Base-by-base conservation (phyloP, 345 rosid species). In the Moricandia moricandioides region DNA sequence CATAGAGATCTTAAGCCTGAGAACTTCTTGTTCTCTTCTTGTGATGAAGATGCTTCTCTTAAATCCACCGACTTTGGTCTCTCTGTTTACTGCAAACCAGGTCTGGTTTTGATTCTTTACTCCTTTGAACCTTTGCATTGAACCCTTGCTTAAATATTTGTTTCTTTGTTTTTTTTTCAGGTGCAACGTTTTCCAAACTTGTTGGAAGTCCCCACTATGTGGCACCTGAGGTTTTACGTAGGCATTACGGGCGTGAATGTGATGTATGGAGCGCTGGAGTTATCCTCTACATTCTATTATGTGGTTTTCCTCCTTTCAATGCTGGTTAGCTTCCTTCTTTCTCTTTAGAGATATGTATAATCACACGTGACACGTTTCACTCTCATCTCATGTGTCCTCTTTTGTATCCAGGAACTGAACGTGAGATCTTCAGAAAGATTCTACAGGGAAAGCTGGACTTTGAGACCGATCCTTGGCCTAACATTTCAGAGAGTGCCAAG, bases 241-340 rank as follows among this genome's bases (percentile, higher is more conserved):
- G 84, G 74, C 83, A 82, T 66, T 90, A 90, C 43, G 89, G 92
- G 8, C 87, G 73, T 17, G 91, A 90, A 81, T 76, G 88, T 59
- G 96, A 90, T 55, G 89, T 90, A 12, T 90, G 96, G 96, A 90
- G 96, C 60, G 96, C 91, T 33, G 96, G 96, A 56, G 85, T 90
- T 76, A 88, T 90, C 72, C 79, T 90, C 60, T 86, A 89, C 79
- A 88, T 89, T 61, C 81, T 89, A 0, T 69, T 89, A 67, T 83
- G 90, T 77, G 96, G 96, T 59, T 91, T 82, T 47, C 96, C 96
- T 14, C 96, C 96, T 11, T 90, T 90, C 70, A 84, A 89, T 88
- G 96, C 89, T 71, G 96, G 96, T 90, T 65, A 45, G 18, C 55
- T 65, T 51, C 55, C 16, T 13, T 61, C 56, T 17, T 24, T 51